Conservation (phyloP, 495 filamentous ascomycete species). For the Penicillium ochrochloron region DNA sequence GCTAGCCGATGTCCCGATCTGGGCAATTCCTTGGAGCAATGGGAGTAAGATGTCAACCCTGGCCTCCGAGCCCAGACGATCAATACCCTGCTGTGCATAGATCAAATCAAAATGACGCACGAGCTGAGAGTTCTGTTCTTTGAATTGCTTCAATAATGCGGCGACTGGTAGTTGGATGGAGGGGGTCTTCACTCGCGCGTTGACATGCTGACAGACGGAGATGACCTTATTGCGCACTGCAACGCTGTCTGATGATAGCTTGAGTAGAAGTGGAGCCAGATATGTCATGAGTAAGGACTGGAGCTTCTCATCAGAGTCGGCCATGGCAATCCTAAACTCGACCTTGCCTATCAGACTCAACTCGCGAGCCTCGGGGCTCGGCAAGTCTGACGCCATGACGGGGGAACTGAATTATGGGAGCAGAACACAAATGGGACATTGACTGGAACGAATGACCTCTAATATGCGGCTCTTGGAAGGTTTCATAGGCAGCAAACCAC, state of each 20-base stretch:
- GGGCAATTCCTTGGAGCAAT: slow-evolving; percentile 72
- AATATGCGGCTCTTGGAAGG: slow-evolving; percentile 7
- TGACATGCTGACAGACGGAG: slow-evolving; percentile 78
- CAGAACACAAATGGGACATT: slow-evolving; percentile 11
- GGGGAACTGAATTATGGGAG: background rate
- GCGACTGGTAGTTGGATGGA: slow-evolving; percentile 82
- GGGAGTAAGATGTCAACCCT: slow-evolving; percentile 71
- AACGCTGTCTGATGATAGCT: slow-evolving; percentile 77
- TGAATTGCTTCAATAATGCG: slow-evolving; percentile 86
- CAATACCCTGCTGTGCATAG: slow-evolving; percentile 86
- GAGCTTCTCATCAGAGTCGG: slow-evolving; percentile 81
- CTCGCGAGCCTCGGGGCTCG: slow-evolving; percentile 71
- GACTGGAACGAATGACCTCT: background rate
- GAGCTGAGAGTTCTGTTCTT: slow-evolving; percentile 69
- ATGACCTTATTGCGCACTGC: slow-evolving; percentile 83
- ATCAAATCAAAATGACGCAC: slow-evolving; percentile 87
- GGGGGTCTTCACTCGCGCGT: slow-evolving; percentile 68
- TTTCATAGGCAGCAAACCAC: slow-evolving; percentile 28
- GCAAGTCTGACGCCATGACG: slow-evolving; percentile 46
- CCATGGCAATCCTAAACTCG: slow-evolving; percentile 85
- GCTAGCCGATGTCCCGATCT: slow-evolving; percentile 62
- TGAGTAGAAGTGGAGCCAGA: slow-evolving; percentile 80
- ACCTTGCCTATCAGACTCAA: slow-evolving; percentile 87
- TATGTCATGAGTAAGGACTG: slow-evolving; percentile 76
- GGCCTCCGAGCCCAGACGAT: slow-evolving; percentile 65